Evolutionary conservation across 2,329 filamentous ascomycete genomes (phyloP).

Genomic region (Fusarium sp.): DNA sequence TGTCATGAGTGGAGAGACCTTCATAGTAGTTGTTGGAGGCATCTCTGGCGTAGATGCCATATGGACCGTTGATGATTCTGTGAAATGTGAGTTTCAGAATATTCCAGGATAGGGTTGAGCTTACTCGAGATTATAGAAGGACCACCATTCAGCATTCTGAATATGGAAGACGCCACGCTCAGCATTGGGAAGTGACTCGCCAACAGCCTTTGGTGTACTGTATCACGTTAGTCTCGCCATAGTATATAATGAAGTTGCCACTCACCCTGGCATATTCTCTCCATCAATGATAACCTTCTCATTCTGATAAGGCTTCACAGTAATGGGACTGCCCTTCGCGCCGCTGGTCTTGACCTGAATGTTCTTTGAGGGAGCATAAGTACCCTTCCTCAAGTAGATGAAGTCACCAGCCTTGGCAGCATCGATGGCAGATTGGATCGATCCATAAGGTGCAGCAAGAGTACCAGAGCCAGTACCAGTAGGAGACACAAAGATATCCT

Average conservation of each 20-base stretch:
- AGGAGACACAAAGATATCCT: constrained; percentile 57
- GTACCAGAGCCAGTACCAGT: constrained; percentile 52
- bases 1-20: constrained; percentile 49
- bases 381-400: constrained; percentile 57
- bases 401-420: constrained; percentile 56
- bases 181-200: constrained; percentile 49
- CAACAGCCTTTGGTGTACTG: constrained; percentile 54
- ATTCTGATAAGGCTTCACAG: constrained; percentile 52
- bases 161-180: constrained; percentile 60
- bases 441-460: constrained; percentile 52
- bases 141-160: constrained; percentile 55
- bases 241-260: fast-evolving
- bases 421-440: constrained; percentile 58
- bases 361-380: constrained; percentile 57
- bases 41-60: constrained; percentile 50
- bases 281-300: constrained; percentile 59
- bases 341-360: constrained; percentile 58
- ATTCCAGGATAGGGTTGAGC: fast-evolving
- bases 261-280: constrained; percentile 45
- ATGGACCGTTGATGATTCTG: constrained; percentile 50
- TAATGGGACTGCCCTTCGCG: constrained; percentile 51
- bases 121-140: constrained; percentile 51
- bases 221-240: constrained; percentile 25
- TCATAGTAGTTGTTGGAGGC: constrained; percentile 51
- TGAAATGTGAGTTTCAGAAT: not conserved